Percentiles rank a stretch among this genome's conserved stretches.
Evolutionary conservation across 805 yeast genomes (phyloP).

Genomic region (Ogataea glucozyma): DNA sequence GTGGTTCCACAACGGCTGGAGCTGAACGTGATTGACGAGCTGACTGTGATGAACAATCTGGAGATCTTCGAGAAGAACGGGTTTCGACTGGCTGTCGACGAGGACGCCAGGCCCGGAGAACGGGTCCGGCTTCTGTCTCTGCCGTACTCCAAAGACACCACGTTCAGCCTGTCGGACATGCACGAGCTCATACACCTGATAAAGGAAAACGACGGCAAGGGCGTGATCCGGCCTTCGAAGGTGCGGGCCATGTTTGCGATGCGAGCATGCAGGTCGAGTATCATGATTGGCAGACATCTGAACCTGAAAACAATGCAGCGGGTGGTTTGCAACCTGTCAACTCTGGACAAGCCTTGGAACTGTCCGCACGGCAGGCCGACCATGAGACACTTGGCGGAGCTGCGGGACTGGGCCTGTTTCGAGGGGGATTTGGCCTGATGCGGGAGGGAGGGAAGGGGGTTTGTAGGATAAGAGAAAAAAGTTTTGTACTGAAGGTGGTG

Average conservation of each 20-base stretch:
- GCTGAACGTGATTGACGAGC: slow-evolving; percentile 75
- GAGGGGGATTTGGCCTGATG: slow-evolving; percentile 45
- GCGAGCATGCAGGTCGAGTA: slow-evolving; percentile 92
- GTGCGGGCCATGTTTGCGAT: slow-evolving; percentile 84
- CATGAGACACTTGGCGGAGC: slow-evolving; percentile 80
- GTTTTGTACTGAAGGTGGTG: no score
- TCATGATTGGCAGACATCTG: slow-evolving; percentile 87
- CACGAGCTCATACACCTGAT: slow-evolving; percentile 73
- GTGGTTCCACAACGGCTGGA: slow-evolving; percentile 61
- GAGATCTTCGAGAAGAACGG: slow-evolving; percentile 72
- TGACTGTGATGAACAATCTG: slow-evolving; percentile 62
- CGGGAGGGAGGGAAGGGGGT: no score
- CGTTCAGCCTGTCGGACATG: slow-evolving; percentile 69
- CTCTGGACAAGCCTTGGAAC: slow-evolving; percentile 90
- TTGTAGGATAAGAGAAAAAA: no score
- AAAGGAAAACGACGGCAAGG: slow-evolving; percentile 51
- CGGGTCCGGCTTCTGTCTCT: slow-evolving; percentile 57
- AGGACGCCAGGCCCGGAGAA: slow-evolving; percentile 54
- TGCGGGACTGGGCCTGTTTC: slow-evolving; percentile 48
- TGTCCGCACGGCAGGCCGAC: slow-evolving; percentile 99
- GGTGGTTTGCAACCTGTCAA: slow-evolving; percentile 68
- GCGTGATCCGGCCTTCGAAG: slow-evolving; percentile 64
- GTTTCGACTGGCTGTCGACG: slow-evolving; percentile 56
- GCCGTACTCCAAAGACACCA: slow-evolving; percentile 71
- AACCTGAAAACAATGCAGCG: slow-evolving; percentile 57